A percentile compares a stretch with the other conserved stretches of the same genome.
Conservation (phyloP, 768 basidiomycete species). For the Gloeophyllum trabeum region DNA sequence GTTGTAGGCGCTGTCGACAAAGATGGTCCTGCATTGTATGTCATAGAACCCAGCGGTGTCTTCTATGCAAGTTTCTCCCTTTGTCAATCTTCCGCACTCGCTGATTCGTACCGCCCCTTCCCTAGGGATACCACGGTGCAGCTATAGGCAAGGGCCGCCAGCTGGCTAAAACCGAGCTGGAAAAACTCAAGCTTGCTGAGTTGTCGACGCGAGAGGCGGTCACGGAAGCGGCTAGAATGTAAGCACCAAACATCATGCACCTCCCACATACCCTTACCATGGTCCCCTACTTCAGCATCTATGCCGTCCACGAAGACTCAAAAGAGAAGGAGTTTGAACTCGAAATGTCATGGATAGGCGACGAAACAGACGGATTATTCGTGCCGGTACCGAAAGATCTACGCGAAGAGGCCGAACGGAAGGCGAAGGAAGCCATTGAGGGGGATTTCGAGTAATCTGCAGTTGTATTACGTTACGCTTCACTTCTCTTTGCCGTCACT, state of each 20-base stretch:
- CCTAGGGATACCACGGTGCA: constrained; percentile 86
- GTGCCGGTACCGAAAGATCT: constrained; percentile 79
- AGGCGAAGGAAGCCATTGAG: constrained; percentile 81
- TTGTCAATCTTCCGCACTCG: background rate
- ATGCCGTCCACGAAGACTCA: constrained; percentile 93
- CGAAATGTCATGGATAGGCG: constrained; percentile 93
- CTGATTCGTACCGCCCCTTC: too few relatives aligned
- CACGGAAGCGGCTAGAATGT: constrained; percentile 93
- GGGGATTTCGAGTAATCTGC: constrained; percentile 32
- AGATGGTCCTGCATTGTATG: constrained; percentile 74
- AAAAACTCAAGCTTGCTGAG: constrained; percentile 84
- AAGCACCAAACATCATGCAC: constrained; percentile 19
- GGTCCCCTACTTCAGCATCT: constrained; percentile 49
- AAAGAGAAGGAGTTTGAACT: constrained; percentile 98
- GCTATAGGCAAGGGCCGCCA: constrained; percentile 99
- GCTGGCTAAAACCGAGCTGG: constrained; percentile 94
- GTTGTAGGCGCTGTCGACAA: constrained; percentile 87
- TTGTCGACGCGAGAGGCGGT: constrained; percentile 80
- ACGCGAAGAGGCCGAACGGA: constrained; percentile 72
- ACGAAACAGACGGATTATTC: constrained; percentile 73
- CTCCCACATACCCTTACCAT: background rate
- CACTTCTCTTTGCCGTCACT: constrained; percentile 30
- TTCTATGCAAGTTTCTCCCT: constrained; percentile 51
- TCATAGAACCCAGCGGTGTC: constrained; percentile 92
- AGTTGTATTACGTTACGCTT: background rate